Evolutionary conservation across 805 yeast species (phyloP).

Genomic region (Metschnikowia sp.): DNA sequence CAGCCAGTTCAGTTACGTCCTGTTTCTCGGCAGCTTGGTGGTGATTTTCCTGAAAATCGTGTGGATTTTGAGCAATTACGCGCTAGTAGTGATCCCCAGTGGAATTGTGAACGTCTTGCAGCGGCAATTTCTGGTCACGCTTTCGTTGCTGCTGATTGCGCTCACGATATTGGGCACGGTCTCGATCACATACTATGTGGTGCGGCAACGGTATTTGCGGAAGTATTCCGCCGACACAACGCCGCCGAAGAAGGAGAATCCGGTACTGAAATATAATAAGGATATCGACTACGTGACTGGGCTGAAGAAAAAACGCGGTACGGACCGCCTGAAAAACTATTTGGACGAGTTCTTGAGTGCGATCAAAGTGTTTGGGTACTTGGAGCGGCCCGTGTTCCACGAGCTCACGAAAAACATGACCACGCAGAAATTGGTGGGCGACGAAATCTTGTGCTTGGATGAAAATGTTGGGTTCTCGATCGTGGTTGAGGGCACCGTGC

Average conservation of each 20-base stretch:
- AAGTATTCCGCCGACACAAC: conserved; percentile 48
- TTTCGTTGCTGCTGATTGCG: conserved; percentile 48
- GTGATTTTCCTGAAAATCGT: conserved; percentile 21
- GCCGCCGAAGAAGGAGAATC: conserved; percentile 32
- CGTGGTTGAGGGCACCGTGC: conserved; percentile 87
- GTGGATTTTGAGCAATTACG: conserved; percentile 17
- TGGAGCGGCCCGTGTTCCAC: conserved; percentile 86
- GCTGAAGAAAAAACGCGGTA: conserved; percentile 23
- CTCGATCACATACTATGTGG: conserved; percentile 41
- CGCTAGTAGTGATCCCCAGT: conserved; percentile 11
- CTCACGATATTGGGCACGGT: conserved; percentile 27
- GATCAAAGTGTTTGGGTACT: conserved; percentile 88
- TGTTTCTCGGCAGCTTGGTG: conserved; percentile 1
- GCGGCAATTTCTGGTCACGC: conserved; percentile 46
- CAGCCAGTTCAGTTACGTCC: conserved; percentile 1
- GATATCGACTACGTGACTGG: conserved; percentile 46
- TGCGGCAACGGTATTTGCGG: conserved; percentile 63
- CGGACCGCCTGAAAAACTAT: conserved; percentile 52
- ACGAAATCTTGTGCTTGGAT: conserved; percentile 72
- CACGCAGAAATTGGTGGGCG: conserved; percentile 74
- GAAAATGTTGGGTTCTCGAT: conserved; percentile 82
- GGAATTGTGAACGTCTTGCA: conserved; percentile 31
- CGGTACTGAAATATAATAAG: conserved; percentile 39
- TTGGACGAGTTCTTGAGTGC: conserved; percentile 88
- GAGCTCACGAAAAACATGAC: conserved; percentile 90